Base-by-base conservation (phyloP, 2,329 filamentous ascomycete genomes). In the Diplodia sapinea region DNA sequence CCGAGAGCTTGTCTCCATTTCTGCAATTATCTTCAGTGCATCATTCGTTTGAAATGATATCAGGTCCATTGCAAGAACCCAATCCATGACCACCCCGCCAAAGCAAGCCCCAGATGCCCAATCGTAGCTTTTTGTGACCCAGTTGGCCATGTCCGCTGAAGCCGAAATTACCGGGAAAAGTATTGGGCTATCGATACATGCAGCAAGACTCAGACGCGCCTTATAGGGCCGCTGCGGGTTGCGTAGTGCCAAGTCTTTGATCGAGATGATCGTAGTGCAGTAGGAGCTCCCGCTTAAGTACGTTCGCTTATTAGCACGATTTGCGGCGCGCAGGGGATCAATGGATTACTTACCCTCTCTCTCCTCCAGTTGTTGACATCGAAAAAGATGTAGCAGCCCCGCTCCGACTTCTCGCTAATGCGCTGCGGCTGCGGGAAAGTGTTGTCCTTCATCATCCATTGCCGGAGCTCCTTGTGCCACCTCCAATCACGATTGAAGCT, bases 371-470 rank as follows among this genome's bases (percentile, higher is more conserved):
- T 81, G 63, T 76, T 81, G 15, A 83, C 82, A 64, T 86, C 83
- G 73, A 85, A 86, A 78, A 86, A 85, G 66, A 86, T 77, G 74
- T 85, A 86, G 72, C 82, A 80, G 26, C 84, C 84, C 59, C 81
- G 79, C 74, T 86, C 84, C 66, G 80, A 78, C 59, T 81, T 80
- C 52, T 81, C 79, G 52, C 79, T 80, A 47, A 84, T 73, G 23
- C 82, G 79, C 12, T 81, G 77, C 6, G 83, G 82, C 36, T 75
- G 74, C 33, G 77, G 77, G 29, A 75, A 79, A 70, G 80, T 81
- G 17, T 79, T 77, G 55, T 85, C 84, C 73, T 86, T 85, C 77
- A 84, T 84, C 78, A 86, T 80, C 84, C 84, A 86, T 70, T 85
- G 81, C 66, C 82, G 80, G 23, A 85, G 79, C 65, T 82, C 78